Conservation (phyloP, 1,284 basidiomycete genomes). For the Leccinum cinnamomeum region DNA sequence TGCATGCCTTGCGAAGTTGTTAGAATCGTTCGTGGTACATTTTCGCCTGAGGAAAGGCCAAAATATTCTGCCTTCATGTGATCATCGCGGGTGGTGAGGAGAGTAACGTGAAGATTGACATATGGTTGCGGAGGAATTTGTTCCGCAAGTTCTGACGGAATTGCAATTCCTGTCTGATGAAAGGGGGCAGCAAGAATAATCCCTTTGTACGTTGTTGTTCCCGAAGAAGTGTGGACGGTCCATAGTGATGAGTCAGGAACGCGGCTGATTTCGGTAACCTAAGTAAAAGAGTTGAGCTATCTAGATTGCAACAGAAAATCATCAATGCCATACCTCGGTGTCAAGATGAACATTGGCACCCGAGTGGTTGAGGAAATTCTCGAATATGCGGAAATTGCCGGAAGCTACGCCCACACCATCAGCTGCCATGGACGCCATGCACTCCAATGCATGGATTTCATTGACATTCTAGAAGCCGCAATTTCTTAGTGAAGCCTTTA, state of each 20-base stretch:
- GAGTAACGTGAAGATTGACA: constrained; percentile 85
- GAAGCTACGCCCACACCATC: constrained; percentile 66
- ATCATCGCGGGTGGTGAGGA: constrained; percentile 76
- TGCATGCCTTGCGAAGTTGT: constrained; percentile 66
- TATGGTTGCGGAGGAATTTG: constrained; percentile 72
- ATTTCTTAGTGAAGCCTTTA: neutral
- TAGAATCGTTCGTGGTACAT: constrained; percentile 68
- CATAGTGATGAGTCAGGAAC: constrained; percentile 43
- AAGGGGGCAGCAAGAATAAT: constrained; percentile 80
- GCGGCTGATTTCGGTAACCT: constrained; percentile 55
- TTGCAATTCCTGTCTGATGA: constrained; percentile 57
- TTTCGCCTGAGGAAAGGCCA: constrained; percentile 45
- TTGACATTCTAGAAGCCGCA: constrained; percentile 54
- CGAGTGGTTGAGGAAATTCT: constrained; percentile 73
- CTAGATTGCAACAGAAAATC: neutral
- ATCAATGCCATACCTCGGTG: constrained; percentile 52
- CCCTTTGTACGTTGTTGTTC: constrained; percentile 54
- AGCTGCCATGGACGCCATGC: constrained; percentile 73
- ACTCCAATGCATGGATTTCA: constrained; percentile 80
- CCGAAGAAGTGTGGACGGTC: constrained; percentile 48
- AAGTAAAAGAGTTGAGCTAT: neutral
- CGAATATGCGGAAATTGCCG: constrained; percentile 88
- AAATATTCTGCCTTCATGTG: constrained; percentile 74
- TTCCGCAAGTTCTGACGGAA: constrained; percentile 47
- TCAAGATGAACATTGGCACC: constrained; percentile 68